Base-by-base conservation (phyloP, 1,284 basidiomycete species). In the Fomitopsis pinicola region DNA sequence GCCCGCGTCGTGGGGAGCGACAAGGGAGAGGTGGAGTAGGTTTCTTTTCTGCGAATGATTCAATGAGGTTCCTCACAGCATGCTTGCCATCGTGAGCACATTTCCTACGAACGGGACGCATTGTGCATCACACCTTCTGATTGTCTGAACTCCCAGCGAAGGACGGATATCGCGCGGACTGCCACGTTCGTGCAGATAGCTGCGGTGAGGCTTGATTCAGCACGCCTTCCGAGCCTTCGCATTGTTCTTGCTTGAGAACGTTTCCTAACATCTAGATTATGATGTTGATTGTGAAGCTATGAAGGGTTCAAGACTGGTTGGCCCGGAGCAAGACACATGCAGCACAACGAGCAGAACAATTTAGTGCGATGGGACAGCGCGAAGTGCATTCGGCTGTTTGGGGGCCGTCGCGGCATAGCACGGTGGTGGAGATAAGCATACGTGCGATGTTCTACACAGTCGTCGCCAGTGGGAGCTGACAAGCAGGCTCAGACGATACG, bases 161-260 rank as follows among this genome's bases (percentile, higher is more conserved):
- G 52, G 10, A 14, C 52, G 52, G 30, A 35, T 53, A 53, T 53
- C 52, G 52, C 36, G 52, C 35, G 35, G 52, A 19, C 52, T 30
- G 48, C 52, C 52, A 54, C 52, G 52, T 54, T 40, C 52, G 52
- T 54, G 52, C 40, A 54, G 52, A 54, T 54, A 54, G 36, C 52
- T 54, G 52, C 35, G 35, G 52, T 40, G 35, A 53, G 52, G 52
- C 15, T 17, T 53, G 36, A 38, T 54, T 35, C 35, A 38, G 48
- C n/a, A 38, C n/a, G 33, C 35, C 52, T 54, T 54, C 52, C 36
- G 5, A 36, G 35, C 5, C 8, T 53, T 53, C 17, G 33, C 50
- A 10, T n/a, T n/a, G 33, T 36, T 35, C 35, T 54, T 54, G 19
- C 48, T 38, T 54, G 15, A 54, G 35, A 54, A 36, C 35, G n/a